Evolutionary conservation across 108 stramenopile genomes (phyloP).

Genomic region (Cyclotella atomus): DNA sequence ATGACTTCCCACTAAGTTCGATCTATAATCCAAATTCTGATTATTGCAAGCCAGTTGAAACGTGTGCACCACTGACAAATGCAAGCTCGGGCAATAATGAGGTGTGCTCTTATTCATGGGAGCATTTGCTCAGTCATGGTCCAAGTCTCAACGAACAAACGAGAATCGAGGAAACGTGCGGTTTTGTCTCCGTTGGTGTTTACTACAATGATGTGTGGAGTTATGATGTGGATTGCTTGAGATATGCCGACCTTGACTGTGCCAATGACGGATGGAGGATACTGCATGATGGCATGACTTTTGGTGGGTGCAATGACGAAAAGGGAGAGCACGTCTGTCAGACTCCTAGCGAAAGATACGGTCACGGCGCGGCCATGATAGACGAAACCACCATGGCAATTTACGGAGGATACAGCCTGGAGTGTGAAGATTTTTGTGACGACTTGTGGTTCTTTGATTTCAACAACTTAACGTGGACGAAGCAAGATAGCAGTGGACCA

Average conservation of each 20-base stretch:
- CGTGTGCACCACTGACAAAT: slow-evolving; percentile 43
- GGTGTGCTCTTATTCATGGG: slow-evolving; percentile 53
- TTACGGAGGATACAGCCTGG: slow-evolving; percentile 79
- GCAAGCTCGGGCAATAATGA: slow-evolving; percentile 47
- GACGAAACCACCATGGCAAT: slow-evolving; percentile 74
- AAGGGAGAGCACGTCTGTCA: slow-evolving; percentile 64
- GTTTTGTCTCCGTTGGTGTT: slow-evolving; percentile 59
- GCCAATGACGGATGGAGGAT: slow-evolving; percentile 62
- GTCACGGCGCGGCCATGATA: slow-evolving; percentile 78
- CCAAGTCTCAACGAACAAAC: slow-evolving; percentile 26
- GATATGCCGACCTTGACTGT: slow-evolving; percentile 65
- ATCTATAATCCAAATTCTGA: slow-evolving; percentile 26
- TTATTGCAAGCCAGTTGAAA: slow-evolving; percentile 27
- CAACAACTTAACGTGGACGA: slow-evolving; percentile 57
- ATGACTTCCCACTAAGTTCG: slow-evolving; percentile 56
- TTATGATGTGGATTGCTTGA: slow-evolving; percentile 74
- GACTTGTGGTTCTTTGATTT: slow-evolving; percentile 87
- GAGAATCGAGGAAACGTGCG: slow-evolving; percentile 51
- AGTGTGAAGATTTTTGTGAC: slow-evolving; percentile 88
- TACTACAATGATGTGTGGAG: slow-evolving; percentile 86
- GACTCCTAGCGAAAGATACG: slow-evolving; percentile 71
- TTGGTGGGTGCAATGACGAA: slow-evolving; percentile 69
- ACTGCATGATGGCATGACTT: slow-evolving; percentile 62
- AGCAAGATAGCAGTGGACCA: slow-evolving; percentile 46
- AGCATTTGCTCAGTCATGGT: slow-evolving; percentile 19